Evolutionary conservation across 176 grass and related monocot species (phyloP), one percentile per base, ranked within the genome.

Genomic region (Elymus sibiricus): DNA sequence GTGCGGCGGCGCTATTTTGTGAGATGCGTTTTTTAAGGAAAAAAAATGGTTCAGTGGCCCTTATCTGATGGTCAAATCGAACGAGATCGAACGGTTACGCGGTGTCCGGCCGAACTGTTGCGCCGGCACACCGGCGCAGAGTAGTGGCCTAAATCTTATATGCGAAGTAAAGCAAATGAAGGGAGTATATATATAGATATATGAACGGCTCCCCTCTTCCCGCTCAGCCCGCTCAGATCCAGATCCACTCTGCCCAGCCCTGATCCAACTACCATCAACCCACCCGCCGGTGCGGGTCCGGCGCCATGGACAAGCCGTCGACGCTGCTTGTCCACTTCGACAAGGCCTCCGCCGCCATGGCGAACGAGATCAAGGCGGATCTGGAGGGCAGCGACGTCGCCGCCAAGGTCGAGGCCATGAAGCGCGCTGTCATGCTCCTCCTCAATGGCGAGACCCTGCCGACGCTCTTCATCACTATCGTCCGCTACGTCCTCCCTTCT

Each of bases 321-420:
- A 90, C 90, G 55, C 64, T 92, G n/a, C 76, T 95, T 22, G 84
- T 92, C 42, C 90, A 95, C 79, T 92, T 95, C 86, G 93, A 92
- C 86, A 92, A 90, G 88, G 88, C 86, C 42, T 86, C 90, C 11
- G 68, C 88, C 44, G 77, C 93, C 32, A 92, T 95, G 88, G 93
- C 86, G 26, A 88, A 82, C 76, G 86, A 95, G 82, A 92, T 95
- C 90, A 90, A 92, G 82, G 83, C 82, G 53, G 90, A 91, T 11
- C 85, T 95, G 3, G 93, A 95, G 84, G 83, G 83, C 47, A 80
- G 81, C 79, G 85, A 95, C 76, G 86, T 83, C 3, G 35, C 79
- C 67, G 42, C 88, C 19, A 95, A 95, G 85, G 84, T 90, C 21
- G 90, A 90, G 61, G 90, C 90, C 68, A 89, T 89, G 88, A 90